Base-by-base conservation (phyloP, 2,329 filamentous ascomycete species). In the Trichoderma semiorbis region DNA sequence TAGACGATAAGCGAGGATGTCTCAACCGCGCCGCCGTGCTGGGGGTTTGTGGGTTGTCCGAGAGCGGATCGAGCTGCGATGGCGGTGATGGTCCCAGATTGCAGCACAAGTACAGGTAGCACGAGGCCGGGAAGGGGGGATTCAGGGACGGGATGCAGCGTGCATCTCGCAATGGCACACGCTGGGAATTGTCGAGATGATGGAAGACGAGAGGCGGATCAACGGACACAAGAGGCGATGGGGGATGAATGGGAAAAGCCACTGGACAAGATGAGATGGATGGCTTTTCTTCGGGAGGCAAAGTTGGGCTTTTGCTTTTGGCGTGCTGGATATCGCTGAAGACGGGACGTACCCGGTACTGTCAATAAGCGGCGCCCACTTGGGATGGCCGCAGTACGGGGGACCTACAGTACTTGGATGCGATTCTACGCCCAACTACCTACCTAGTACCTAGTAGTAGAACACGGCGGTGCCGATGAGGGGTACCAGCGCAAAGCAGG, bases 241-340 rank as follows among this genome's bases (percentile, higher is more conserved):
- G 58, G 16, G 32, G 47, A 63, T 50, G 30, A 62, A 57, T 32
- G 60, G 7, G 28, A 64, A 63, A 58, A 63, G 47, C 68, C 58
- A 43, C 61, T 5, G 55, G 47, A 43, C 58, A 50, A 18, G 30
- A 64, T 26, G 61, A 55, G 39, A 60, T 34, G 57, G 57, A 57
- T 66, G 69, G 69, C 47, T 47, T 71, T 71, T 71, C 53, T 36
- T 66, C 62, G 47, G 68, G 62, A 71, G 69, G 69, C 69, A 36
- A 71, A 71, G 34, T 71, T 71, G 36, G 69, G 68, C 60, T 28
- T 24, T 61, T n/a, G 10, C 28, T 34, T 14, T 50, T 61, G 11
- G 43, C 43, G n/a, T 21, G 36, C 47, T 61, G 66, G 32, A 50
- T 34, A 21, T 69, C 66, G 66, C 50, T 57, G 50, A 69, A 32